Percentiles rank a stretch among this genome's conserved stretches.
Conservation (phyloP, 805 yeast species). For the Citeromyces matritensis region DNA sequence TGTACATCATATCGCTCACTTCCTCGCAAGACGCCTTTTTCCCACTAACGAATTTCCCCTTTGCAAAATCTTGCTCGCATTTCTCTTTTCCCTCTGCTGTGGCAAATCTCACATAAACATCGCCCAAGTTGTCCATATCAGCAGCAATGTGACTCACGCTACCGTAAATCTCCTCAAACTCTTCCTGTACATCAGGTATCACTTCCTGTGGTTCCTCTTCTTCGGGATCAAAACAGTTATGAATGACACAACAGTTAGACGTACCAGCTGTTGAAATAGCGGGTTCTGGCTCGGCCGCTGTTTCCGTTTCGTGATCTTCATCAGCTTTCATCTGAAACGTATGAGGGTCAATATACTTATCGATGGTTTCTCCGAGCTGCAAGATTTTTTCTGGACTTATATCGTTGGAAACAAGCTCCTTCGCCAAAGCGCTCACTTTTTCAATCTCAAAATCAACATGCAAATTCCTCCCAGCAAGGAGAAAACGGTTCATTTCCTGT, state of each 20-base stretch:
- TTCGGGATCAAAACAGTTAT: neutral
- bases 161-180: constrained; percentile 20
- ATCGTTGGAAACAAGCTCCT: too few species aligned
- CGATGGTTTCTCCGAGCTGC: neutral
- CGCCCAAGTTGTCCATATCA: constrained; percentile 17
- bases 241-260: neutral
- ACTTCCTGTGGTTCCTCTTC: neutral
- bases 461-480: too few species aligned
- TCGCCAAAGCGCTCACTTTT: too few species aligned
- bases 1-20: constrained; percentile 13
- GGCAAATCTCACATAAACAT: constrained; percentile 14
- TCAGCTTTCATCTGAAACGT: neutral
- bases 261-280: neutral
- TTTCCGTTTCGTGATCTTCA: constrained; percentile 12
- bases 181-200: constrained; percentile 5
- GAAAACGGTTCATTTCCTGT: too few species aligned
- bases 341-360: neutral
- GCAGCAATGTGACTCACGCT: constrained; percentile 13
- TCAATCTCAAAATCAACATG: too few species aligned
- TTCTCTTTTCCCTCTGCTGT: constrained; percentile 7
- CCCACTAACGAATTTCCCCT: constrained; percentile 18
- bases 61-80: constrained; percentile 12
- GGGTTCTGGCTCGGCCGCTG: constrained; percentile 14
- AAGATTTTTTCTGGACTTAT: too few species aligned
- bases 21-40: constrained; percentile 12